Evolutionary conservation across 2,329 filamentous ascomycete genomes (phyloP).

Genomic region (Daldinia eschscholtzii): DNA sequence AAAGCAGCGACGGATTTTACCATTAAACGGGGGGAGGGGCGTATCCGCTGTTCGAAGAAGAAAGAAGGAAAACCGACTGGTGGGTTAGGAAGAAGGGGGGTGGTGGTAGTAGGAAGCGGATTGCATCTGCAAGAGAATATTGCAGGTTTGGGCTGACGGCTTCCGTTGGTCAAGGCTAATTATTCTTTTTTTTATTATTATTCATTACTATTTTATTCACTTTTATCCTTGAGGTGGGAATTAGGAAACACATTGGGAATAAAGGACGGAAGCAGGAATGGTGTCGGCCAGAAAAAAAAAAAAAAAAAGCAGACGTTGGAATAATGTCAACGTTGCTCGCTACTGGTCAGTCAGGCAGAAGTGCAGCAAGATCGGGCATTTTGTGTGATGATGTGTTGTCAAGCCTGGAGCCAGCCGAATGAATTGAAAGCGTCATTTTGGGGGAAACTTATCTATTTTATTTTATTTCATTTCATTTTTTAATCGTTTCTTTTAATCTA

Average conservation of each 20-base stretch:
- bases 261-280: conserved; percentile 33
- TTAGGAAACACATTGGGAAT: conserved; percentile 1
- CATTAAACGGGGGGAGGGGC: conserved; percentile 7
- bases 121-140: conserved; percentile 35
- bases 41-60: conserved; percentile 36
- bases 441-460: conserved; percentile 25
- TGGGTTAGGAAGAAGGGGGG: not conserved
- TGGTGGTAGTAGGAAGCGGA: conserved; percentile 37
- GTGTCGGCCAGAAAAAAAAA: conserved; percentile 42
- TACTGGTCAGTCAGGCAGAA: conserved; percentile 60
- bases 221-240: conserved; percentile 13
- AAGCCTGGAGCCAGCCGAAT: conserved; percentile 51
- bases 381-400: conserved; percentile 66
- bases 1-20: conserved; percentile 52
- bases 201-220: conserved; percentile 11
- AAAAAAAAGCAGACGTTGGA: conserved; percentile 40
- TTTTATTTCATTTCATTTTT: conserved; percentile 14
- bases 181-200: not conserved
- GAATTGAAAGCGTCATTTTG: conserved; percentile 35
- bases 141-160: conserved; percentile 42
- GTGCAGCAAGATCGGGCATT: conserved; percentile 60
- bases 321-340: conserved; percentile 44
- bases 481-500: conserved; percentile 3
- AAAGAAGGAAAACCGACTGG: conserved; percentile 19
- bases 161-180: conserved; percentile 39